Percentiles rank a stretch among this genome's conserved stretches.
Conservation (phyloP, 306 rosid species). For the Heteromeles arbutifolia region DNA sequence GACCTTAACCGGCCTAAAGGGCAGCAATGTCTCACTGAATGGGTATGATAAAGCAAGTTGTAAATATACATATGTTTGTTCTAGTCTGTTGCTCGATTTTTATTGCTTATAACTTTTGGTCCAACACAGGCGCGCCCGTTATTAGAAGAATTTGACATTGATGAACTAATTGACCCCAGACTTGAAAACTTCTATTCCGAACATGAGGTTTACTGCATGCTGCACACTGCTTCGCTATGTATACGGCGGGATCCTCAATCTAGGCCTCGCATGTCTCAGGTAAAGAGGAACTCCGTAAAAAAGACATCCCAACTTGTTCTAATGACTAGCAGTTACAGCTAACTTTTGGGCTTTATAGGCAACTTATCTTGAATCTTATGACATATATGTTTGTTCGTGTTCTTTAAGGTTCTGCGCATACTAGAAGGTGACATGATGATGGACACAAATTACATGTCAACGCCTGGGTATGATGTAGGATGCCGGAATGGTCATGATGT, state of each 20-base stretch:
- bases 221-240: constrained; percentile 90
- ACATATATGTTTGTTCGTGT: constrained; percentile 1
- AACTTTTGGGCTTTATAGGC: not conserved
- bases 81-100: not conserved
- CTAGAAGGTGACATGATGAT: constrained; percentile 92
- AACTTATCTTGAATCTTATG: not conserved
- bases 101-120: not conserved
- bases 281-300: constrained; percentile 13
- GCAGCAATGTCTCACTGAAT: constrained; percentile 95
- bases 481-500: constrained; percentile 48
- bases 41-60: constrained; percentile 48
- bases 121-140: constrained; percentile 77
- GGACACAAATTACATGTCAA: constrained; percentile 64
- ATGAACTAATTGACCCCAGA: constrained; percentile 85
- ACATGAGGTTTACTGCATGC: constrained; percentile 82
- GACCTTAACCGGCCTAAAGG: constrained; percentile 91
- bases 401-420: constrained; percentile 72
- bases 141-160: constrained; percentile 69
- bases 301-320: not conserved
- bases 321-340: not conserved
- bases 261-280: constrained; percentile 99
- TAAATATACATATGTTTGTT: not conserved
- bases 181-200: constrained; percentile 59
- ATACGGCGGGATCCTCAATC: constrained; percentile 81
- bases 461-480: constrained; percentile 67